Percentiles rank a stretch among this genome's conserved stretches.
These are phyloP conservation scores for Hypoxylon sp. DNA, from an alignment of 2,329 filamentous ascomycete species.

Conservation along the genomic window DNA sequence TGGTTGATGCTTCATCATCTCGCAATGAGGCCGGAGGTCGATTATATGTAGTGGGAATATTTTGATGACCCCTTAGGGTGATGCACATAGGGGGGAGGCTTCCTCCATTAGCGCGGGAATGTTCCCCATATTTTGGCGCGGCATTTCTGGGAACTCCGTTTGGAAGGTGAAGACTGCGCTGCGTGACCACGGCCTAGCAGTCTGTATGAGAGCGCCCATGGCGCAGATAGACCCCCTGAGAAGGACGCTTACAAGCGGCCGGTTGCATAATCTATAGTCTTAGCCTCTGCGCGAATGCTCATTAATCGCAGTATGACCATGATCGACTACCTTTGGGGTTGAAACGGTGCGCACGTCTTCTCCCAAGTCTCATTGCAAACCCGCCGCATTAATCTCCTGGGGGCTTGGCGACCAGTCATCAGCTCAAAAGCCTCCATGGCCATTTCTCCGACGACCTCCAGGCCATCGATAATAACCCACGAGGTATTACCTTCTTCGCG, in stretches of 20 bases:
- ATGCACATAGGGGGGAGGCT: background rate
- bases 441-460: slow-evolving; percentile 80
- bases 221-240: background rate
- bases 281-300: background rate
- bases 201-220: background rate
- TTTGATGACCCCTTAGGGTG: background rate
- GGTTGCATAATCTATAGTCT: background rate
- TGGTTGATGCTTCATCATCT: background rate
- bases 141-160: background rate
- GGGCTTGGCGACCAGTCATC: slow-evolving; percentile 79
- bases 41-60: background rate
- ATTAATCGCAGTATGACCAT: background rate
- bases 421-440: slow-evolving; percentile 82
- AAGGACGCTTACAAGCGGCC: background rate
- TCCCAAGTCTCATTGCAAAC: slow-evolving; percentile 63
- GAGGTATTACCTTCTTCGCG: slow-evolving; percentile 65
- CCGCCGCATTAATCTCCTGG: slow-evolving; percentile 75
- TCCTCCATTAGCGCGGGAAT: background rate
- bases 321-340: slow-evolving; percentile 47
- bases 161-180: background rate
- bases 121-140: background rate
- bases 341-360: slow-evolving; percentile 54
- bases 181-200: background rate
- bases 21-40: background rate
- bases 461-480: slow-evolving; percentile 79